Percentiles rank a stretch among this genome's conserved stretches.
Conservation (phyloP, 1,284 basidiomycete genomes). For the Melampsora americana region DNA sequence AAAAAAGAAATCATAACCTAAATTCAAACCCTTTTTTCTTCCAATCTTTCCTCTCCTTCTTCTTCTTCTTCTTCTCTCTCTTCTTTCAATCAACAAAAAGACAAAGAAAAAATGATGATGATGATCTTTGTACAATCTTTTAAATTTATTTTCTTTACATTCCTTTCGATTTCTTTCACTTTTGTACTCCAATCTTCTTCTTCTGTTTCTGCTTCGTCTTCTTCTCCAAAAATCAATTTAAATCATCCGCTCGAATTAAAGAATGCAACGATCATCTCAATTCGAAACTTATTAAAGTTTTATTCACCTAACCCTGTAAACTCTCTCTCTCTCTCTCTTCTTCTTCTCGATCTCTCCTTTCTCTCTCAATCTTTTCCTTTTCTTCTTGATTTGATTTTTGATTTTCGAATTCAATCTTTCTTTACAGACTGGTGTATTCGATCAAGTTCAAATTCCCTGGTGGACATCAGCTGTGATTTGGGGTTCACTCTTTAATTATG, state of each 20-base stretch:
- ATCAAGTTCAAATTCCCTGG: slow-evolving; percentile 6
- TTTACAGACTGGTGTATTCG: not conserved
- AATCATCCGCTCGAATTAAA: not conserved
- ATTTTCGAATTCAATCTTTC: not conserved
- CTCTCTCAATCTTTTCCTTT: not conserved
- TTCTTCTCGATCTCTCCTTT: not conserved
- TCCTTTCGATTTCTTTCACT: no score
- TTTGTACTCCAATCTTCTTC: no score
- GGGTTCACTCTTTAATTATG: not conserved
- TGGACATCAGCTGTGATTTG: not conserved
- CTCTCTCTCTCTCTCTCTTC: not conserved
- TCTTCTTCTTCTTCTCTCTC: no score
- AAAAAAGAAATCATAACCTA: no score
- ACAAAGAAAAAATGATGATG: no score
- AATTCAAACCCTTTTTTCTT: no score
- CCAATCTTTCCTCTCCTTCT: no score
- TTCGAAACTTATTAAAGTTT: not conserved
- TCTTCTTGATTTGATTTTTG: not conserved
- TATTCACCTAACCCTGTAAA: not conserved
- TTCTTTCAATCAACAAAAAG: no score
- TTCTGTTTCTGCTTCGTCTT: not conserved
- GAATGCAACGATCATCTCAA: not conserved
- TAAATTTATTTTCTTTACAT: no score
- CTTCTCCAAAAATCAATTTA: not conserved
- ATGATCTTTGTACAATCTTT: no score